phyloP scores from a whole-genome alignment of 805 yeast species.

The Hyphopichia homilentoma region DNA sequence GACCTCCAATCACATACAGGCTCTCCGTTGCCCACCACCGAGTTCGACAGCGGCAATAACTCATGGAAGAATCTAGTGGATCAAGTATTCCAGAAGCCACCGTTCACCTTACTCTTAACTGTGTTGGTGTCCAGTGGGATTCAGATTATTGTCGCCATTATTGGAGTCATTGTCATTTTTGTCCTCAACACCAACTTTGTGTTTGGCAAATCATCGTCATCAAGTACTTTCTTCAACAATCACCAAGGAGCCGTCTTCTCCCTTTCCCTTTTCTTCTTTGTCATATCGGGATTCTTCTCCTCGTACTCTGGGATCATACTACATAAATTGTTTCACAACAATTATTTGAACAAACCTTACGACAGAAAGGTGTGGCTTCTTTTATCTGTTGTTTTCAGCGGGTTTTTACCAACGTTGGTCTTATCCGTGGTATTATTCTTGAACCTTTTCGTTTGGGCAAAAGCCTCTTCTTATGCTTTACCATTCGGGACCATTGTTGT shows the following conservation, averaged over 20 bases:
- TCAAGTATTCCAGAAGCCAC: slow-evolving; percentile 56
- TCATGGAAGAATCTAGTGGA: slow-evolving; percentile 53
- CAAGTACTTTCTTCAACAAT: slow-evolving; percentile 58
- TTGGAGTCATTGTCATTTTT: slow-evolving; percentile 57
- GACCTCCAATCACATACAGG: slow-evolving; percentile 35
- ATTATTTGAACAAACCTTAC: slow-evolving; percentile 25
- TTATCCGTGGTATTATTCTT: slow-evolving; percentile 50
- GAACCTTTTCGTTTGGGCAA: slow-evolving; percentile 72
- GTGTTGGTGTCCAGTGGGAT: slow-evolving; percentile 69
- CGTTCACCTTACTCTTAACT: slow-evolving; percentile 45
- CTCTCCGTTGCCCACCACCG: slow-evolving; percentile 10
- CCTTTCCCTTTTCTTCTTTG: slow-evolving; percentile 55
- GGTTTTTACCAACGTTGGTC: slow-evolving; percentile 43
- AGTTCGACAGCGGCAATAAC: background rate
- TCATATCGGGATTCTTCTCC: slow-evolving; percentile 69
- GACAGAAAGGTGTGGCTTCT: slow-evolving; percentile 7
- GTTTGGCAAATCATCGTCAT: slow-evolving; percentile 23
- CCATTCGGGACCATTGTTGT: slow-evolving; percentile 74
- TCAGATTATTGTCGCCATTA: slow-evolving; percentile 62
- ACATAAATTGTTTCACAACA: slow-evolving; percentile 50
- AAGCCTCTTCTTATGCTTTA: slow-evolving; percentile 68
- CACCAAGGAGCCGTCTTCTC: slow-evolving; percentile 66
- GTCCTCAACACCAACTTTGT: slow-evolving; percentile 30
- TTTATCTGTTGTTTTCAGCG: slow-evolving; percentile 30
- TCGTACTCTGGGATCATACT: slow-evolving; percentile 69